Conservation (phyloP, 768 basidiomycete species). For the Phanerodontia chrysosporium region DNA sequence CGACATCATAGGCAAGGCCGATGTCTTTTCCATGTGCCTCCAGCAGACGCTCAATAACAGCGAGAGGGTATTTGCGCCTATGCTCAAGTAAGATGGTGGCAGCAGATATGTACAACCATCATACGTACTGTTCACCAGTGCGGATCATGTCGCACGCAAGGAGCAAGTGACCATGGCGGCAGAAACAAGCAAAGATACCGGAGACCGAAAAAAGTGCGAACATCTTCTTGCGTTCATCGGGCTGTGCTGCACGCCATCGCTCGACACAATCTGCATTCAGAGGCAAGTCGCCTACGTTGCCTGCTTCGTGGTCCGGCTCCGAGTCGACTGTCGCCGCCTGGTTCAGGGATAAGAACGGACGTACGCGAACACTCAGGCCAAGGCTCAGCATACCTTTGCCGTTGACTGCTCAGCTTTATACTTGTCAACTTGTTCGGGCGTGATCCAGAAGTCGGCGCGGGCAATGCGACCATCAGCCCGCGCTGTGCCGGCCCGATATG, state of each 20-base stretch:
- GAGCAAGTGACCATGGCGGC: conserved; percentile 20
- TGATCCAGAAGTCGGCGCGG: conserved; percentile 8
- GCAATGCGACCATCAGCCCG: background rate
- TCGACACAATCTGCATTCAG: conserved; percentile 12
- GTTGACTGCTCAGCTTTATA: conserved; percentile 19
- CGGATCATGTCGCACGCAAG: conserved; percentile 22
- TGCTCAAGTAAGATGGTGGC: background rate
- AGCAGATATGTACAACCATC: background rate
- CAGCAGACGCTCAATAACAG: conserved; percentile 15
- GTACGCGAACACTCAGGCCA: background rate
- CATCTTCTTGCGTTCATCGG: conserved; percentile 15
- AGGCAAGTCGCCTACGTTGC: background rate
- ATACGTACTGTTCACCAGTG: conserved; percentile 23
- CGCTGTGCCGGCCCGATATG: background rate
- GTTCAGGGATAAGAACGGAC: background rate
- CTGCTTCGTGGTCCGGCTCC: background rate
- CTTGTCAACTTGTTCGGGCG: conserved; percentile 11
- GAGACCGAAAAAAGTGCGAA: conserved; percentile 19
- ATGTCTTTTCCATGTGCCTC: conserved; percentile 16
- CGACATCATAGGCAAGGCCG: conserved; percentile 24
- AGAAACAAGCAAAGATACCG: conserved; percentile 18
- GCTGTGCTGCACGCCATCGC: conserved; percentile 15
- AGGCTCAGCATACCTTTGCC: conserved; percentile 4
- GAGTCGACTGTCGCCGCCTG: background rate
- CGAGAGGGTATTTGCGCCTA: conserved; percentile 22